phyloP scores from a whole-genome alignment of 177 flowering plant species.

The Vitis hybrid region DNA sequence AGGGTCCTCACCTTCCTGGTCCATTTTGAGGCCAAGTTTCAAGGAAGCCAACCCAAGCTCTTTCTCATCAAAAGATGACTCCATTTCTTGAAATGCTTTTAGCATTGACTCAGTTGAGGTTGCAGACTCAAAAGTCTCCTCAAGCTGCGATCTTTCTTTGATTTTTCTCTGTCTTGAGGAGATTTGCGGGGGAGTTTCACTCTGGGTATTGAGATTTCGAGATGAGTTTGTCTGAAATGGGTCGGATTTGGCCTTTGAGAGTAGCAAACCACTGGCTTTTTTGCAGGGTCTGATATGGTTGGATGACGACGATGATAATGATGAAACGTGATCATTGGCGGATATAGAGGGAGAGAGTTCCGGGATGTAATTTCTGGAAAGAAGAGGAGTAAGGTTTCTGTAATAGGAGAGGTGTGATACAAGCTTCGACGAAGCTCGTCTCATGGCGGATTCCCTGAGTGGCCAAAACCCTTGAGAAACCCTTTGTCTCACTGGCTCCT shows the following conservation, averaged over 20 bases:
- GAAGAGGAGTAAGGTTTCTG: conserved; percentile 10
- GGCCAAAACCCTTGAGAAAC: too few species aligned
- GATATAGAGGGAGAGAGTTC: conserved; percentile 10
- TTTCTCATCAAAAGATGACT: conserved; percentile 51
- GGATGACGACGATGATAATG: conserved; percentile 15
- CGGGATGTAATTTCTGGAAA: conserved; percentile 22
- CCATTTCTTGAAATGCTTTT: conserved; percentile 57
- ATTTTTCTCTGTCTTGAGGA: conserved; percentile 62
- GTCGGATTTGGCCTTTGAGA: conserved; percentile 17
- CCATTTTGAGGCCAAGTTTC: conserved; percentile 77
- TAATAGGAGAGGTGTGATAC: conserved; percentile 17
- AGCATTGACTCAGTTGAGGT: conserved; percentile 56
- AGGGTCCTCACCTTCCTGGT: conserved; percentile 73
- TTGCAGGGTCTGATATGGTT: conserved; percentile 33
- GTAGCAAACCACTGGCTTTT: conserved; percentile 29
- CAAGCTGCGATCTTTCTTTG: conserved; percentile 52
- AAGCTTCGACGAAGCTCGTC: conserved; percentile 33
- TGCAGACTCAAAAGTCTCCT: conserved; percentile 80
- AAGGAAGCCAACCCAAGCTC: conserved; percentile 75
- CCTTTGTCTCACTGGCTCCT: too few species aligned
- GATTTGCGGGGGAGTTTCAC: conserved; percentile 31
- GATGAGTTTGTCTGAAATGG: conserved; percentile 36
- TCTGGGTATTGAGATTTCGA: conserved; percentile 51
- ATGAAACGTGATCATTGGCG: conserved; percentile 3
- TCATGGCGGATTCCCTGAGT: conserved; percentile 32